Conservation (phyloP, 192 early-diverging fungal species). For the Backusella tarrabulga region DNA sequence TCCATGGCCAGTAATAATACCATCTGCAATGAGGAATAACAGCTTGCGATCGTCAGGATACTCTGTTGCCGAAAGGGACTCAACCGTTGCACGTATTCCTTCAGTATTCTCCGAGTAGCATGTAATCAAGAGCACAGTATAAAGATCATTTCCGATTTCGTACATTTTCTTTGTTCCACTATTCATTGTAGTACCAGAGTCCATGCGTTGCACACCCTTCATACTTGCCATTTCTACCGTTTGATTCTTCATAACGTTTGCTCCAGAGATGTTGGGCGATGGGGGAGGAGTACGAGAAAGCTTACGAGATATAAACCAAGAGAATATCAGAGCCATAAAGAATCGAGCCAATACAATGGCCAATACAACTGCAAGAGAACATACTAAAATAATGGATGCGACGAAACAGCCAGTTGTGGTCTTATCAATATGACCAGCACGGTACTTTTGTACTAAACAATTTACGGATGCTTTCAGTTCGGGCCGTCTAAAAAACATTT, state of each 20-base stretch:
- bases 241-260: background rate
- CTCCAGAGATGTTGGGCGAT: background rate
- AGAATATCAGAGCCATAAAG: slow-evolving; percentile 74
- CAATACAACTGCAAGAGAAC: slow-evolving; percentile 59
- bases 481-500: slow-evolving; percentile 60
- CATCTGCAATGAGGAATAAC: slow-evolving; percentile 89
- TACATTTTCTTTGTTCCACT: slow-evolving; percentile 6
- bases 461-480: slow-evolving; percentile 48
- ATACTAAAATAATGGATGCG: slow-evolving; percentile 57
- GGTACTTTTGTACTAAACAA: slow-evolving; percentile 62
- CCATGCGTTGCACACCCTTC: slow-evolving; percentile 6
- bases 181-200: background rate
- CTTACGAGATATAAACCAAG: slow-evolving; percentile 70
- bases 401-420: slow-evolving; percentile 74
- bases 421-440: slow-evolving; percentile 74
- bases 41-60: slow-evolving; percentile 87
- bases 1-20: slow-evolving; percentile 86
- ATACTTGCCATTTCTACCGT: slow-evolving; percentile 6
- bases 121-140: slow-evolving; percentile 81
- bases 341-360: slow-evolving; percentile 64
- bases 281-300: slow-evolving; percentile 34
- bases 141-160: slow-evolving; percentile 64
- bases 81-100: slow-evolving; percentile 79
- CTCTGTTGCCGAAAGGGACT: slow-evolving; percentile 78
- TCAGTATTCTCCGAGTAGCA: slow-evolving; percentile 91